Base-by-base conservation (phyloP, 2,329 filamentous ascomycete genomes). In the Colletotrichum magnum region DNA sequence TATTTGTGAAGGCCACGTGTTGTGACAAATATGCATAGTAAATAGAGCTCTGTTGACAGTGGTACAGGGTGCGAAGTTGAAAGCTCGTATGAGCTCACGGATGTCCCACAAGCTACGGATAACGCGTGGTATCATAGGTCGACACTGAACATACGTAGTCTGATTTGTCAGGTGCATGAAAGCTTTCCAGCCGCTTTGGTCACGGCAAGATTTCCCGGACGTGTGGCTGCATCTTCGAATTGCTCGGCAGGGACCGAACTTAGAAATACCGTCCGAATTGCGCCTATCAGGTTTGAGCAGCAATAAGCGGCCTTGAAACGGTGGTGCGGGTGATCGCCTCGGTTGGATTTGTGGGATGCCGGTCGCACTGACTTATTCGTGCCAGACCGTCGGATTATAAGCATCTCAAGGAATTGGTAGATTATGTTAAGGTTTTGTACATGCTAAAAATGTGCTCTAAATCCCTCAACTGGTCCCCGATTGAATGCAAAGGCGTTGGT, bases 241-340 rank as follows among this genome's bases (percentile, higher is more conserved):
- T 9, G 45, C 15, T 48, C 45, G n/a, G 45, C n/a, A n/a, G n/a
- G 45, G n/a, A 7, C 16, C 15, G 15, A 48, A 48, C 18, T 48
- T 21, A 16, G 45, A 48, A 48, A 48, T 48, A 16, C 10, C 45
- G 45, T 48, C 45, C n/a, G n/a, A 48, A 79, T 51, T 74, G 68
- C 43, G 74, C 71, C 47, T 77, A 73, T 5, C 80, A 74, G 2
- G 78, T 77, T 48, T 78, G 76, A 6, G 81, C 73, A 6, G 78
- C 75, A 6, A 6, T 43, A 43, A 80, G 80, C 1, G 75, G 74
- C 6, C 77, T 48, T 48, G 45, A 81, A 7, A 76, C 78, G 6
- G 78, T 77, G 18, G 81, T 77, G 54, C 45, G 45, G 45, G 16
- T 6, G 45, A 48, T 48, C 45, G 45, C 45, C 45, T n/a, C 15